A percentile compares a stretch with the other conserved stretches of the same genome.
phyloP scores from a whole-genome alignment of 148 eudicot genomes.

The Heliosperma pusillum region DNA sequence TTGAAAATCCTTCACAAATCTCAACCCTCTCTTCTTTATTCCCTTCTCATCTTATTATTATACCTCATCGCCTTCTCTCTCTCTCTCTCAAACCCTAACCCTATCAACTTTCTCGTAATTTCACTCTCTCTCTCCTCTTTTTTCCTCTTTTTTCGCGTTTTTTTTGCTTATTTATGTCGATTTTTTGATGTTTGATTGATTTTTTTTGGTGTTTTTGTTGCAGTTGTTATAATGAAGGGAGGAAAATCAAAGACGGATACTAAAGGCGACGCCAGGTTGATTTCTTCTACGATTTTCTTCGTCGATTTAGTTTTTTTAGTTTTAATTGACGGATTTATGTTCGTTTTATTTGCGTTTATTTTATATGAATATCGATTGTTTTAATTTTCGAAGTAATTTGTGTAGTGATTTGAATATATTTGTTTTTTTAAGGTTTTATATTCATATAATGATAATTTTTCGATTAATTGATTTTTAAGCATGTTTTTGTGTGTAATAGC shows the following conservation, averaged over 20 bases:
- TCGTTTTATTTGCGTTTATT: no score
- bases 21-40: neutral
- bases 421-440: no score
- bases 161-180: neutral
- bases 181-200: neutral
- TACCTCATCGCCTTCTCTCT: neutral
- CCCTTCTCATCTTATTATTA: neutral
- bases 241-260: slow-evolving; percentile 43
- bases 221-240: slow-evolving; percentile 45
- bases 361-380: no score
- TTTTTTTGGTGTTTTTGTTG: slow-evolving; percentile 1
- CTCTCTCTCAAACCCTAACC: slow-evolving; percentile 28
- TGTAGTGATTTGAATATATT: no score
- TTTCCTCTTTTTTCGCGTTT: neutral
- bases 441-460: no score
- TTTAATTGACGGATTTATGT: no score
- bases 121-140: neutral
- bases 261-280: slow-evolving; percentile 37
- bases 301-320: neutral
- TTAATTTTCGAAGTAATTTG: no score
- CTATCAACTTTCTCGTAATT: slow-evolving; percentile 14
- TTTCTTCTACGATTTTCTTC: neutral
- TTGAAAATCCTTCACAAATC: no score
- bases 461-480: no score
- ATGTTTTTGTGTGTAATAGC: no score